Evolutionary conservation across 371 early-diverging fungal species (phyloP).

Genomic region (Gilbertella persicaria): DNA sequence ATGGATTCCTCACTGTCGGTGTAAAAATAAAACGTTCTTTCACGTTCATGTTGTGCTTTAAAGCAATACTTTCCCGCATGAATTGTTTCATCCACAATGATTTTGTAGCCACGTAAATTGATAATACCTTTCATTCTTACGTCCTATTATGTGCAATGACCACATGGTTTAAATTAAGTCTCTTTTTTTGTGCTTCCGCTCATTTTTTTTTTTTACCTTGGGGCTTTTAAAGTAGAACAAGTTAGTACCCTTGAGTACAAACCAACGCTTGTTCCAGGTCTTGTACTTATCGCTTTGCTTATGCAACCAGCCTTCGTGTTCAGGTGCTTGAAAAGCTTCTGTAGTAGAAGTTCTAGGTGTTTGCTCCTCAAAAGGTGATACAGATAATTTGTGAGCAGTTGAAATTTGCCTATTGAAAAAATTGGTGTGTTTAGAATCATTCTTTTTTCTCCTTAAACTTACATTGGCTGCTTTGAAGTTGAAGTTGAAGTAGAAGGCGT

Average conservation of each 20-base stretch:
- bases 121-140: constrained; percentile 60
- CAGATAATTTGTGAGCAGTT: constrained; percentile 30
- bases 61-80: constrained; percentile 71
- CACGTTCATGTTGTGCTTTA: constrained; percentile 66
- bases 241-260: constrained; percentile 63
- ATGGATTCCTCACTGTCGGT: constrained; percentile 60
- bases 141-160: constrained; percentile 27
- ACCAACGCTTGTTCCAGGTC: constrained; percentile 73
- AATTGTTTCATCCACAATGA: constrained; percentile 62
- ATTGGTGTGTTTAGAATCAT: not conserved
- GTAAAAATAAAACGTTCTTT: constrained; percentile 66
- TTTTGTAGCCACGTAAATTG: constrained; percentile 59
- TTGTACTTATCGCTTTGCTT: constrained; percentile 69
- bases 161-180: not conserved
- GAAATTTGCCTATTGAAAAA: constrained; percentile 10
- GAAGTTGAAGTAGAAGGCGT: constrained; percentile 8
- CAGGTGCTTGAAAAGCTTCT: constrained; percentile 39
- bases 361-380: constrained; percentile 30
- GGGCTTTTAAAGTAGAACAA: constrained; percentile 67
- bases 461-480: constrained; percentile 18
- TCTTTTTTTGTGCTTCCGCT: not conserved
- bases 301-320: constrained; percentile 64
- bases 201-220: constrained; percentile 30
- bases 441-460: constrained; percentile 3
- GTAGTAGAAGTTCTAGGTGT: constrained; percentile 10